These are phyloP conservation scores for Pseudopyricularia cyperi DNA, from an alignment of 2,329 filamentous ascomycete genomes.

Conservation along the genomic window DNA sequence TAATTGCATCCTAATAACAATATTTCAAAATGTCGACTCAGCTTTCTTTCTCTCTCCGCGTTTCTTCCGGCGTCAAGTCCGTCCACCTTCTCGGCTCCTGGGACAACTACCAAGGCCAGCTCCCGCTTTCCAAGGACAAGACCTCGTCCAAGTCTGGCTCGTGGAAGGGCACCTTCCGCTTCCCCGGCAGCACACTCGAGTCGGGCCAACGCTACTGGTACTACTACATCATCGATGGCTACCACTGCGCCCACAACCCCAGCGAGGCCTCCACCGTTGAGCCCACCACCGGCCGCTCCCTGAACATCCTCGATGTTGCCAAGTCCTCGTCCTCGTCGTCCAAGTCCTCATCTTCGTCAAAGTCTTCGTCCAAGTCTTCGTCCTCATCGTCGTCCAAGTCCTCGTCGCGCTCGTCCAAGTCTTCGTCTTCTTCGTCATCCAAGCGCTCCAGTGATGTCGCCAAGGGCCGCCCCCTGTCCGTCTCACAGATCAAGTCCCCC, in stretches of 20 bases:
- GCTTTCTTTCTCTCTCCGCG: slow-evolving; percentile 90
- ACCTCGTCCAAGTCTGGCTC: slow-evolving; percentile 71
- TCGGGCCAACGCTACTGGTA: slow-evolving; percentile 96
- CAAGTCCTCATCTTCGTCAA: slow-evolving; percentile 28
- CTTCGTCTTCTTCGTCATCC: slow-evolving; percentile 19
- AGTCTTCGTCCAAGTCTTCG: slow-evolving; percentile 26
- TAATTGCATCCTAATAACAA: slow-evolving; percentile 20
- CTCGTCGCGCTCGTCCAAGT: slow-evolving; percentile 30
- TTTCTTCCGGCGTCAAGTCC: slow-evolving; percentile 91
- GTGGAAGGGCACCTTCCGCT: slow-evolving; percentile 95
- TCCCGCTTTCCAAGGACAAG: slow-evolving; percentile 85
- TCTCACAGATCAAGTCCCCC: slow-evolving; percentile 81
- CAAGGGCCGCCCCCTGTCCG: slow-evolving; percentile 78
- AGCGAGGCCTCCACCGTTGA: slow-evolving; percentile 80
- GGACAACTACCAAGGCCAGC: slow-evolving; percentile 93
- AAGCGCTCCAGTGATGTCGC: slow-evolving; percentile 53
- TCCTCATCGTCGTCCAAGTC: slow-evolving; percentile 31
- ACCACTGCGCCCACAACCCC: slow-evolving; percentile 95
- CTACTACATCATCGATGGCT: slow-evolving; percentile 99
- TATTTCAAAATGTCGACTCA: slow-evolving; percentile 68
- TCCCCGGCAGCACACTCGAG: slow-evolving; percentile 76
- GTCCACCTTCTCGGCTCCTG: slow-evolving; percentile 95
- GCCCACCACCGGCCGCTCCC: slow-evolving; percentile 89
- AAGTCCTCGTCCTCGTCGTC: slow-evolving; percentile 31
- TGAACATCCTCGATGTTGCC: slow-evolving; percentile 95